Evolutionary conservation across 2,329 filamentous ascomycete species (phyloP), one percentile per base, ranked within the genome.

Genomic region (Lecanosticta acicola): DNA sequence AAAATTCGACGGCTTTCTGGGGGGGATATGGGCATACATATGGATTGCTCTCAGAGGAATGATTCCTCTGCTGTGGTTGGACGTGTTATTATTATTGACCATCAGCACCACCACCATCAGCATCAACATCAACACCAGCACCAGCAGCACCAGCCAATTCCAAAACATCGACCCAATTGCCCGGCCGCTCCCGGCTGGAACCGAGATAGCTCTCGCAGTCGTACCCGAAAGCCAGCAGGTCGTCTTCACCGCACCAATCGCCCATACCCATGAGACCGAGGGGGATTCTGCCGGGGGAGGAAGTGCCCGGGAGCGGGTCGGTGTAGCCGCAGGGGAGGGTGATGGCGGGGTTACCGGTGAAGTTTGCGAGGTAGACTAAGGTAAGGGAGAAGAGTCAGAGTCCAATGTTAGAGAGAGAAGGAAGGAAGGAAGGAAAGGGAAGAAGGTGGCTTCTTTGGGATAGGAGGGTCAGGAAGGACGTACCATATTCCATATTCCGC

Each of bases 281-380:
- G 0, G 75, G 76, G 1, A 78, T 63, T 56, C 71, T 75, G 0
- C 84, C 84, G 55, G 76, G 70, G 4, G 69, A 7, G 11, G 24
- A 29, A 5, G 24, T 29, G 24, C 24, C 24, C 5, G 24, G 24
- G 67, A 0, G 77, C 72, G 19, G 24, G 24, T 79, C 70, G 3
- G 72, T 76, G 67, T 89, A 94, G 1, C 87, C 89, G 9, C 86
- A 81, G 0, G 90, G 88, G 29, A 80, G 81, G 37, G 74, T 81
- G 10, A 94, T 77, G 1, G 86, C 81, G 1, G 90, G 90, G 39
- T 83, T 82, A 0, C 90, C 90, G 0, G 76, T 80, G 57, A 88
- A 83, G 66, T 96, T 96, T 4, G 89, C 85, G 29, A 94, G 68
- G 78, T 85, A 94, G 13, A 86, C 81, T 67, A 87, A 95, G 16